Evolutionary conservation across 257 asterid species (phyloP), one percentile per base, ranked within the genome.

Genomic region (Plantago ovata): DNA sequence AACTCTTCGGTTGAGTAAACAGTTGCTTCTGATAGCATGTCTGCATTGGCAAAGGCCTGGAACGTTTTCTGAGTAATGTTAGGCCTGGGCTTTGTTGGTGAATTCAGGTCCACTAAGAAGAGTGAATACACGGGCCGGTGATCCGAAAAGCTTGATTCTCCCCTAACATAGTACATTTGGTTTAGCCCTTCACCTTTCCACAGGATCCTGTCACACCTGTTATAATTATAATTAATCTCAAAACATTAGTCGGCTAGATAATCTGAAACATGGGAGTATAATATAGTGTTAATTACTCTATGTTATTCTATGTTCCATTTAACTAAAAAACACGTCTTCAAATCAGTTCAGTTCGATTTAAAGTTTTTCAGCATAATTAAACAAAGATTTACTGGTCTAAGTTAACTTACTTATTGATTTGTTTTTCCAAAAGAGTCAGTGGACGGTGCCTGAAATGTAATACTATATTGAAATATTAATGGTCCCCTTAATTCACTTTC

Each of bases 171-270:
- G 45, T 74, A 83, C 67, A 77, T 33, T 65, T 91, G 98, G 57
- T 87, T 77, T 13, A 91, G 62, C 20, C 94, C 98, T 64, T 87
- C 75, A 0, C 98, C 98, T 80, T 74, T 91, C 98, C 94, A 91
- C 45, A 91, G 69, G 24, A 91, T 91, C 38, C 96, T 72, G 82
- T 87, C 96, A 67, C 96, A 87, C 96, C 96, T 87, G 75, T 38
- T 52, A 60, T 60, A 1, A n/a, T n/a, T n/a, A n/a, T n/a, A n/a
- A n/a, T 39, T 38, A n/a, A 40, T 38, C 49, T 21, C 12, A 15
- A 4, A 18, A 28, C 39, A 28, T 13, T 13, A 40, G 10, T 67
- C 24, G 58, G 49, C 46, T 28, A 4, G n/a, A 48, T 3, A 7
- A n/a, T 7, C 22, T 32, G 19, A 42, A n/a, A n/a, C n/a, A n/a